Conservation (phyloP, 2,329 filamentous ascomycete species). For the Chaetothyriales sp. region DNA sequence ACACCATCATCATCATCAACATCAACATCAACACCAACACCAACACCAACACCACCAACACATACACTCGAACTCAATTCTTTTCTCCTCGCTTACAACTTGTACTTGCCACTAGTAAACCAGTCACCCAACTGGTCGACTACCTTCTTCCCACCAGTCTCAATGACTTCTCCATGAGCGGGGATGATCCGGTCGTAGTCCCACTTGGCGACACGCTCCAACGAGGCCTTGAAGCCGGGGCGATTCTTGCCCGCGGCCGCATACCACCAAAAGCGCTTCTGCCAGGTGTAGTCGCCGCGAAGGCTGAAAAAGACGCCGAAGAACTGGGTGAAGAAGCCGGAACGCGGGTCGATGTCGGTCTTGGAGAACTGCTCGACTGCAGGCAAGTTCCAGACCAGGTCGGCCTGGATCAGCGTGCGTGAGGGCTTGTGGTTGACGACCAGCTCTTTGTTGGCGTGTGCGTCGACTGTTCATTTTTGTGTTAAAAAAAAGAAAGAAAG, state of each 20-base stretch:
- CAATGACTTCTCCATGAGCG: constrained; percentile 84
- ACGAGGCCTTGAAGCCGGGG: constrained; percentile 52
- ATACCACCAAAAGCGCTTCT: constrained; percentile 77
- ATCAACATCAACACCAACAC: too few species aligned
- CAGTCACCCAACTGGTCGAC: constrained; percentile 70
- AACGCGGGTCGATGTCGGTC: constrained; percentile 32
- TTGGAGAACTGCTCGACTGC: constrained; percentile 67
- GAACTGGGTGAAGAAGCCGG: constrained; percentile 46
- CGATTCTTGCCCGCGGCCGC: constrained; percentile 46
- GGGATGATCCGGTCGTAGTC: constrained; percentile 75
- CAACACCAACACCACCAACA: too few species aligned
- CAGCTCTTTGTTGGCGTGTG: constrained; percentile 70
- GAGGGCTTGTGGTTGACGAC: constrained; percentile 74
- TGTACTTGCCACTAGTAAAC: constrained; percentile 47
- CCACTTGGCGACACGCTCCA: constrained; percentile 58
- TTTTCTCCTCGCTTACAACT: constrained; percentile 3
- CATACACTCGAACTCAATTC: neutral
- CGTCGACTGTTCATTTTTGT: constrained; percentile 34
- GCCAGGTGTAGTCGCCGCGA: constrained; percentile 49
- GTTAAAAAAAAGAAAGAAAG: too few species aligned
- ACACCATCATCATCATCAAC: too few species aligned
- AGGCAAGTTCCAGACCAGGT: constrained; percentile 83
- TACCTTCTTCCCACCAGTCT: constrained; percentile 55
- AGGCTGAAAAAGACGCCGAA: constrained; percentile 45
- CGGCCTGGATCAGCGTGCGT: constrained; percentile 68